Evolutionary conservation across 495 filamentous ascomycete genomes (phyloP).

Genomic region (Entonaema liquescens): DNA sequence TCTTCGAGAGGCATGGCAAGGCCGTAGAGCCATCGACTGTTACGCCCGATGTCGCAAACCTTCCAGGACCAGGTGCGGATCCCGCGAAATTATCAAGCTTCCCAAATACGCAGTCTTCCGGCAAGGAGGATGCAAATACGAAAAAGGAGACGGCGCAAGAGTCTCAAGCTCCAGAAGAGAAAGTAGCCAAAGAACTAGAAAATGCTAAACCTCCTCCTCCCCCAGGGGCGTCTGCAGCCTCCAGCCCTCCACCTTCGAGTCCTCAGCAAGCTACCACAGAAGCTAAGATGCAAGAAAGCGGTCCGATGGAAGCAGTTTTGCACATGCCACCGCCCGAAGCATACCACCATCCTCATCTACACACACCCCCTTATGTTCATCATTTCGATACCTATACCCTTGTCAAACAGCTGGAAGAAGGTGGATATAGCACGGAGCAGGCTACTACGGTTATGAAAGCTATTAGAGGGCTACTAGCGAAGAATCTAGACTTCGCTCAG

Average conservation of each 20-base stretch:
- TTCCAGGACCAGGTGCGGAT: constrained; percentile 36
- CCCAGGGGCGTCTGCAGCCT: constrained; percentile 36
- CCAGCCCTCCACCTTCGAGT: constrained; percentile 31
- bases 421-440: constrained; percentile 75
- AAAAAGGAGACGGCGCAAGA: constrained; percentile 29
- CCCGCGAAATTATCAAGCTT: constrained; percentile 23
- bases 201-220: constrained; percentile 19
- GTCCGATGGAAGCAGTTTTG: constrained; percentile 72
- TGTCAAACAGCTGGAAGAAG: constrained; percentile 74
- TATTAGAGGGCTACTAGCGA: constrained; percentile 74
- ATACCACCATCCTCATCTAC: constrained; percentile 66
- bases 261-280: constrained; percentile 29
- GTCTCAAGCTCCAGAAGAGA: constrained; percentile 23
- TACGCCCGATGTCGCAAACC: constrained; percentile 33
- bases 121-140: constrained; percentile 35
- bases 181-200: constrained; percentile 32
- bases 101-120: constrained; percentile 4
- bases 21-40: constrained; percentile 65
- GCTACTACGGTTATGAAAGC: constrained; percentile 88
- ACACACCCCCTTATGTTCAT: constrained; percentile 83
- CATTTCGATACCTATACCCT: constrained; percentile 95
- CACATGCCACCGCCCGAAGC: constrained; percentile 60
- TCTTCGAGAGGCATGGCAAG: constrained; percentile 66
- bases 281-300: constrained; percentile 46
- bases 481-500: constrained; percentile 82